Conservation (phyloP, 441 rosid species). For the Isatis lusitanica region DNA sequence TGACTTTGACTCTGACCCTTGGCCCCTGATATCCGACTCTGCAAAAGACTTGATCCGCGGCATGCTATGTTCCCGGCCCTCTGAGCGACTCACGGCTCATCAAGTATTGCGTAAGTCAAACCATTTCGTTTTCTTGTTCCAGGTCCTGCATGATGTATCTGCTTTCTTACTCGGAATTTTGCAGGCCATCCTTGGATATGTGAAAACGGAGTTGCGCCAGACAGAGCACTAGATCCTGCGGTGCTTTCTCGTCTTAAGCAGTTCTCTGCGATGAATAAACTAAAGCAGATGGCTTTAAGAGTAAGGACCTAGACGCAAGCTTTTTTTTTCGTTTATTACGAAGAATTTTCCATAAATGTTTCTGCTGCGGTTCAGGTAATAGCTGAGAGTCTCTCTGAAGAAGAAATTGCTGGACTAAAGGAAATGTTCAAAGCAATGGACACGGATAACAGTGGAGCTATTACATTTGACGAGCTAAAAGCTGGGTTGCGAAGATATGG, state of each 20-base stretch:
- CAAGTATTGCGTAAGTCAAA: slow-evolving; percentile 81
- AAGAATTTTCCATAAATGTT: background rate
- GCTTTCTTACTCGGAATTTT: slow-evolving; percentile 14
- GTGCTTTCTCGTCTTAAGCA: slow-evolving; percentile 95
- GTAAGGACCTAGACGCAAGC: slow-evolving; percentile 33
- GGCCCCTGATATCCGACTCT: slow-evolving; percentile 92
- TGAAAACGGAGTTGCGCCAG: slow-evolving; percentile 99
- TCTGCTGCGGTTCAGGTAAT: slow-evolving; percentile 60
- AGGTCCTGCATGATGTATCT: slow-evolving; percentile 5
- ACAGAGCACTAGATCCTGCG: slow-evolving; percentile 90
- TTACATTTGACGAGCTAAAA: slow-evolving; percentile 96
- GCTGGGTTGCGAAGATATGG: slow-evolving; percentile 97
- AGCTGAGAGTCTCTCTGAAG: slow-evolving; percentile 98
- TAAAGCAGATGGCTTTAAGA: slow-evolving; percentile 96
- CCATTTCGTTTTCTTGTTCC: slow-evolving; percentile 6
- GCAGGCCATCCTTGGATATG: slow-evolving; percentile 98
- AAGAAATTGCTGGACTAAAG: slow-evolving; percentile 95
- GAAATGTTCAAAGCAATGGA: slow-evolving; percentile 97
- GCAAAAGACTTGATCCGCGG: slow-evolving; percentile 82
- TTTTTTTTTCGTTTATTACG: background rate
- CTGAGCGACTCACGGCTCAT: slow-evolving; percentile 83
- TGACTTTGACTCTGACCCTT: slow-evolving; percentile 89
- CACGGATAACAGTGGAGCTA: slow-evolving; percentile 96
- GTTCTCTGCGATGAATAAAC: slow-evolving; percentile 97
- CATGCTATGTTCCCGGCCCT: slow-evolving; percentile 80